Percentiles rank a stretch among this genome's conserved stretches.
These are phyloP conservation scores for Babjeviella inositovora DNA, from an alignment of 805 yeast genomes.

Conservation along the genomic window DNA sequence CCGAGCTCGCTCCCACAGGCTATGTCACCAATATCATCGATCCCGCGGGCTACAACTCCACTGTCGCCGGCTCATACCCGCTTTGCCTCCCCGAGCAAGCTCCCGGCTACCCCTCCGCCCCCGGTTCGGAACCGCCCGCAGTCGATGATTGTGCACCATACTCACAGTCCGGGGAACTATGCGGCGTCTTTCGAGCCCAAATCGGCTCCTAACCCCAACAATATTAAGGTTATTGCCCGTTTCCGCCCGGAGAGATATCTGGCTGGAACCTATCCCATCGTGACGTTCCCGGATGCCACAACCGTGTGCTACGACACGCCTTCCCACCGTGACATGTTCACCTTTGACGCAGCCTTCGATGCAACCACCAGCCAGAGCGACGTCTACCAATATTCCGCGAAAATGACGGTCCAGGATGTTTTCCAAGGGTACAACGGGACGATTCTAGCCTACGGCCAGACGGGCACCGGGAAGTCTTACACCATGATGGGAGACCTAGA, in stretches of 20 bases:
- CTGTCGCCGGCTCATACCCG: no score
- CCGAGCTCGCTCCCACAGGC: no score
- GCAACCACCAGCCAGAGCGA: conserved; percentile 33
- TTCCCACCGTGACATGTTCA: conserved; percentile 20
- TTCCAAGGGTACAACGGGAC: conserved; percentile 68
- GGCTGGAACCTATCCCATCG: conserved; percentile 8
- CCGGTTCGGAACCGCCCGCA: no score
- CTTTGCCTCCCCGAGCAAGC: no score
- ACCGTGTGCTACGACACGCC: conserved; percentile 9
- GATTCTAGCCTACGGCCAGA: conserved; percentile 66
- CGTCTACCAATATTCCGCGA: conserved; percentile 41
- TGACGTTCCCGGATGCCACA: conserved; percentile 8
- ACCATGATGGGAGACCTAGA: conserved; percentile 56
- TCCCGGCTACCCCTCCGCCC: no score
- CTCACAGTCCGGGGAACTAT: no score
- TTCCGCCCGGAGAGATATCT: conserved; percentile 45
- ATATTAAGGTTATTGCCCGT: conserved; percentile 57
- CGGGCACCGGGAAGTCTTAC: conserved; percentile 63
- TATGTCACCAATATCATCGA: no score
- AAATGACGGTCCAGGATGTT: conserved; percentile 51
- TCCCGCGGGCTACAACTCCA: no score
- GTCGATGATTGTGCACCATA: no score
- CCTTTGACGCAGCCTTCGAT: conserved; percentile 53
- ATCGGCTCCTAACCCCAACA: conserved; percentile 6
- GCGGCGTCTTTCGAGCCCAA: no score